Conservation (phyloP, 805 yeast genomes). For the Wickerhamiella slavikovae region DNA sequence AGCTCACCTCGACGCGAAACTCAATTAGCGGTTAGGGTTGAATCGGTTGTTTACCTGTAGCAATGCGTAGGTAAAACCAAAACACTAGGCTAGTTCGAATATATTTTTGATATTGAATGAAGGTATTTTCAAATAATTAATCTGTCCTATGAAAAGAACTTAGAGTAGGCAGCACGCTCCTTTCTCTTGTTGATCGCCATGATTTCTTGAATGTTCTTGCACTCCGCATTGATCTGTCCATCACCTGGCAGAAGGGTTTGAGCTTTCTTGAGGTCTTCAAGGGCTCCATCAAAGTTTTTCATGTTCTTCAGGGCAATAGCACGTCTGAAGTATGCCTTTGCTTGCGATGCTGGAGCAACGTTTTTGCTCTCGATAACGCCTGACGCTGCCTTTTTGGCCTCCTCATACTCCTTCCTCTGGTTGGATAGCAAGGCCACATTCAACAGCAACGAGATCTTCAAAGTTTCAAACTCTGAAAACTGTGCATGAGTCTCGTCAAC, state of each 20-base stretch:
- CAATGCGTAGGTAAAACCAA: too few species aligned
- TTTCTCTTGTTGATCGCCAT: slow-evolving; percentile 32
- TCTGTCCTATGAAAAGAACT: slow-evolving; percentile 16
- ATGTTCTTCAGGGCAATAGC: slow-evolving; percentile 48
- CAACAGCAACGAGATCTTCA: slow-evolving; percentile 43
- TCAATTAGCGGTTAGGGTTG: too few species aligned
- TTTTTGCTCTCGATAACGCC: slow-evolving; percentile 42
- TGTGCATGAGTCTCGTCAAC: slow-evolving; percentile 31
- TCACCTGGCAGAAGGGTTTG: slow-evolving; percentile 45
- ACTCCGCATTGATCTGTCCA: slow-evolving; percentile 44
- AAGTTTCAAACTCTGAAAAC: slow-evolving; percentile 25
- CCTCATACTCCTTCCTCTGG: slow-evolving; percentile 35
- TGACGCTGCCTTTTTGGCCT: slow-evolving; percentile 37
- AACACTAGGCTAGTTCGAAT: too few species aligned
- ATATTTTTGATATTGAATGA: too few species aligned
- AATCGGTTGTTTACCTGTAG: too few species aligned
- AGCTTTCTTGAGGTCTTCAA: slow-evolving; percentile 46
- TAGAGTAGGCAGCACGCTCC: slow-evolving; percentile 22
- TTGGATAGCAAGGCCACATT: slow-evolving; percentile 59
- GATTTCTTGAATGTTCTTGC: slow-evolving; percentile 33
- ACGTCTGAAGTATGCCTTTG: slow-evolving; percentile 75
- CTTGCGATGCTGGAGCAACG: slow-evolving; percentile 41
- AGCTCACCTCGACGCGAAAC: too few species aligned
- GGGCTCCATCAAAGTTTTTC: slow-evolving; percentile 53
- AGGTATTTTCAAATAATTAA: too few species aligned